A percentile compares a stretch with the other conserved stretches of the same genome.
These are phyloP conservation scores for Protomyces macrosporus DNA, from an alignment of 1,139 yeast genomes.

Conservation along the genomic window DNA sequence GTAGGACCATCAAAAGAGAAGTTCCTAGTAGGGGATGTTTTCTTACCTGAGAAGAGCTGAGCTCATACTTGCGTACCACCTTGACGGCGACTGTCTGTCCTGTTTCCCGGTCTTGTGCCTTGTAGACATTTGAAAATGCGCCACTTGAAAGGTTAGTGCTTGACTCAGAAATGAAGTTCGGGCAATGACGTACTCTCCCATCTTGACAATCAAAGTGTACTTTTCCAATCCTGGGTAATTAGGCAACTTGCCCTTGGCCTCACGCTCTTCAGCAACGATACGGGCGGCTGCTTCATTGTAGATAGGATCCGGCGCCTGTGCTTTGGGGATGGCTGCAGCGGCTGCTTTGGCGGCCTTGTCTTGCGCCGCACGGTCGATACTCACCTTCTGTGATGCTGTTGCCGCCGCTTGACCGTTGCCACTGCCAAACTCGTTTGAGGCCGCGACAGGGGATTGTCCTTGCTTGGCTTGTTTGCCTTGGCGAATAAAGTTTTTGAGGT, in stretches of 20 bases:
- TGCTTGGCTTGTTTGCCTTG: constrained; percentile 69
- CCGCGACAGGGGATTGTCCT: constrained; percentile 17
- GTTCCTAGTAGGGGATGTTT: neutral
- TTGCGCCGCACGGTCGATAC: neutral
- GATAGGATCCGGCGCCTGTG: constrained; percentile 10
- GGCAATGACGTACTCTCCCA: constrained; percentile 41
- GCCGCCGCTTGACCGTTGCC: constrained; percentile 9
- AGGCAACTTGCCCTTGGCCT: constrained; percentile 41
- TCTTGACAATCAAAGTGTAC: constrained; percentile 45
- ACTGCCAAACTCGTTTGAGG: constrained; percentile 5
- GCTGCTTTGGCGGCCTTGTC: constrained; percentile 15
- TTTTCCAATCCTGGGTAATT: constrained; percentile 47
- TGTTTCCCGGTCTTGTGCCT: constrained; percentile 52
- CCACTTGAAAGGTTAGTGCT: constrained; percentile 49
- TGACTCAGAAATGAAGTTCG: neutral
- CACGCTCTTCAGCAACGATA: constrained; percentile 58
- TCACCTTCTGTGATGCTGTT: constrained; percentile 1
- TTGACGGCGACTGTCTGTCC: constrained; percentile 70
- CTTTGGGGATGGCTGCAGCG: constrained; percentile 5
- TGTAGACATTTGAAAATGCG: constrained; percentile 82
- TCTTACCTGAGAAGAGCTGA: constrained; percentile 46
- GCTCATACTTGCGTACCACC: constrained; percentile 66
- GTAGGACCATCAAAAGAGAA: neutral
- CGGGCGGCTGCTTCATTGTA: constrained; percentile 48
- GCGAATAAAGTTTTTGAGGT: constrained; percentile 72